Evolutionary conservation across 1,284 basidiomycete species (phyloP), one percentile per base, ranked within the genome.

Genomic region (Cutaneotrichosporon sp.): DNA sequence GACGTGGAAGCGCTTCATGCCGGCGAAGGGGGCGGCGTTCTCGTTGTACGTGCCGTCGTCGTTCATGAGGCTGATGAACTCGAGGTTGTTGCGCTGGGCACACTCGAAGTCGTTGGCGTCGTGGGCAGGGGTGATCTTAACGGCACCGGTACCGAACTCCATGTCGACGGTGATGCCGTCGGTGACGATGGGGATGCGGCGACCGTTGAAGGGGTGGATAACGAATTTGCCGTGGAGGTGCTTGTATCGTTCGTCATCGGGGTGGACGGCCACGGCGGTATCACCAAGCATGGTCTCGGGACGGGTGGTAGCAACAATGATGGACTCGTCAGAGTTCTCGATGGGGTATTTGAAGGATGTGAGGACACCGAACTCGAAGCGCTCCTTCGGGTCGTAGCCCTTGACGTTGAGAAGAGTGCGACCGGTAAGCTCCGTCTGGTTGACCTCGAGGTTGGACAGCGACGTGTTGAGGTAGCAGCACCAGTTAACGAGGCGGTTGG

Each of bases 111-210:
- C 94, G 71, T 96, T 96, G 32, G 85, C 87, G 73, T 98, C 96
- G 72, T 98, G 96, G 0, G 94, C 96, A n/a, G 96, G 96, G 0
- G 96, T 98, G 71, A 98, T 98, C 79, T 99, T 98, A 55, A 98
- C 94, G 5, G 94, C 96, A 76, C 96, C 96, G 24, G 96, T 99
- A 50, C 96, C 96, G 64, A 98, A 97, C 34, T 83, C 82, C 86
- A 92, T 97, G 74, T 98, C 94, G 60, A 97, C 94, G 50, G 80
- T 79, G 65, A 90, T 85, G 35, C 80, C 77, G 70, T 98, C 96
- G 37, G 85, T 81, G 54, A 99, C 79, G 71, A 98, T 96, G 20
- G 91, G 92, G 51, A 98, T 81, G 37, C 84, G 83, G 49, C 96
- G 85, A 60, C 84, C 78, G 54, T 93, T 77, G 79, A 99, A 97